A percentile compares a stretch with the other conserved stretches of the same genome.
These are phyloP conservation scores for Pichia occidentalis DNA, from an alignment of 805 yeast species.

Conservation along the genomic window DNA sequence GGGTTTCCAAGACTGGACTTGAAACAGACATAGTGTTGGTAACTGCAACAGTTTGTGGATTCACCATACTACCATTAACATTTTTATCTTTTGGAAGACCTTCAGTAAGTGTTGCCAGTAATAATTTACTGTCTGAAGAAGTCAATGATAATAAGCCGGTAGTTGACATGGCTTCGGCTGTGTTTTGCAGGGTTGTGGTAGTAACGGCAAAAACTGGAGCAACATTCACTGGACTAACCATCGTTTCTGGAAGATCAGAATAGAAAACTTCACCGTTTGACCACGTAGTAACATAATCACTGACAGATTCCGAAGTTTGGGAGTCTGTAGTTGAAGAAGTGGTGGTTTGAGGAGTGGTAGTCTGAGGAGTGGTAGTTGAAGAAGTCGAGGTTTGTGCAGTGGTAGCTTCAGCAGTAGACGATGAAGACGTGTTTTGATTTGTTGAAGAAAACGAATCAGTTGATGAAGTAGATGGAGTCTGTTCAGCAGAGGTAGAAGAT, in stretches of 20 bases:
- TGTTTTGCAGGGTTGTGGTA: constrained; percentile 14
- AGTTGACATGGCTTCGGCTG: constrained; percentile 12
- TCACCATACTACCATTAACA: constrained; percentile 11
- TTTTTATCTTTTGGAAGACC: constrained; percentile 13
- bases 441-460: constrained; percentile 6
- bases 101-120: constrained; percentile 12
- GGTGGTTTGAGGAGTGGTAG: constrained; percentile 4
- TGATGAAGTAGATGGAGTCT: constrained; percentile 1
- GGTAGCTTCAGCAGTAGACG: neutral
- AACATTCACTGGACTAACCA: constrained; percentile 4
- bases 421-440: neutral
- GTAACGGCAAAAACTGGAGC: constrained; percentile 15
- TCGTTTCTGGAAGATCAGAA: constrained; percentile 4
- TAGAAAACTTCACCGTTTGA: constrained; percentile 14
- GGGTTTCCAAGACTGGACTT: constrained; percentile 14
- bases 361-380: constrained; percentile 1
- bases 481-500: neutral
- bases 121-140: constrained; percentile 7
- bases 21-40: constrained; percentile 19
- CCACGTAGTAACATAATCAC: constrained; percentile 9
- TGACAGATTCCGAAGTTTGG: neutral
- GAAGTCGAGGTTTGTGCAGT: neutral
- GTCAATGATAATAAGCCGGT: constrained; percentile 11
- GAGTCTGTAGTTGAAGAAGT: neutral
- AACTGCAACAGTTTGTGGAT: constrained; percentile 18